Percentiles rank a stretch among this genome's conserved stretches.
These are phyloP conservation scores for Talaromyces sp. DNA, from an alignment of 2,329 filamentous ascomycete species.

Conservation along the genomic window DNA sequence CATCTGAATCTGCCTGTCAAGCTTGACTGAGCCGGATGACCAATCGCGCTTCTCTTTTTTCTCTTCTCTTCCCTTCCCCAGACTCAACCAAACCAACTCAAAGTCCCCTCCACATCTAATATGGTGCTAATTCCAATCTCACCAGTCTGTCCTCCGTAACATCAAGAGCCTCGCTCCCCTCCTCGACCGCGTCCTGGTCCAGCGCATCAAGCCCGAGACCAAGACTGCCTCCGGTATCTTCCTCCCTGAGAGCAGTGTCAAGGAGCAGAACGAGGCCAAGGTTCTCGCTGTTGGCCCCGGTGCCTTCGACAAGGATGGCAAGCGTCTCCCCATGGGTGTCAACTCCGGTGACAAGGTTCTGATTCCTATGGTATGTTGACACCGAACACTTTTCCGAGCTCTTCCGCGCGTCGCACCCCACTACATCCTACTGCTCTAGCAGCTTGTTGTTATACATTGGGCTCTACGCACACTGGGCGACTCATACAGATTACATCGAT, in stretches of 20 bases:
- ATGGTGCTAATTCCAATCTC: constrained; percentile 6
- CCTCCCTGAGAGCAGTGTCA: constrained; percentile 93
- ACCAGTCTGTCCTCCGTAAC: constrained; percentile 72
- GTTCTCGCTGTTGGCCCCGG: constrained; percentile 95
- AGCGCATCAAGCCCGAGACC: constrained; percentile 94
- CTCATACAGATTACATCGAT: background rate
- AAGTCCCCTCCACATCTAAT: background rate
- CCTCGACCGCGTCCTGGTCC: constrained; percentile 95
- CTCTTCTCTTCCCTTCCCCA: constrained; percentile 12
- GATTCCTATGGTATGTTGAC: constrained; percentile 78
- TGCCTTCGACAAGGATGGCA: constrained; percentile 81
- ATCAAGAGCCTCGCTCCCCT: constrained; percentile 95
- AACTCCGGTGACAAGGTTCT: constrained; percentile 84
- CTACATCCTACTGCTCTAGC: background rate
- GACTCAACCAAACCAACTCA: constrained; percentile 1
- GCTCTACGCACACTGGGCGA: too few species aligned
- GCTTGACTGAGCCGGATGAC: background rate
- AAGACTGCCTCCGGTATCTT: constrained; percentile 98
- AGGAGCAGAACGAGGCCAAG: constrained; percentile 97
- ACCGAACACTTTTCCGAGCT: constrained; percentile 3
- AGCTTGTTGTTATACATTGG: too few species aligned
- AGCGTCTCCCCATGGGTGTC: constrained; percentile 84
- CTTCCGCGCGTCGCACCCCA: constrained; percentile 12
- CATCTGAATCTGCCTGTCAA: background rate
- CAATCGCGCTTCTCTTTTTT: constrained; percentile 7